Evolutionary conservation across 805 yeast species (phyloP).

Genomic region (Nakazawaea ishiwadae): DNA sequence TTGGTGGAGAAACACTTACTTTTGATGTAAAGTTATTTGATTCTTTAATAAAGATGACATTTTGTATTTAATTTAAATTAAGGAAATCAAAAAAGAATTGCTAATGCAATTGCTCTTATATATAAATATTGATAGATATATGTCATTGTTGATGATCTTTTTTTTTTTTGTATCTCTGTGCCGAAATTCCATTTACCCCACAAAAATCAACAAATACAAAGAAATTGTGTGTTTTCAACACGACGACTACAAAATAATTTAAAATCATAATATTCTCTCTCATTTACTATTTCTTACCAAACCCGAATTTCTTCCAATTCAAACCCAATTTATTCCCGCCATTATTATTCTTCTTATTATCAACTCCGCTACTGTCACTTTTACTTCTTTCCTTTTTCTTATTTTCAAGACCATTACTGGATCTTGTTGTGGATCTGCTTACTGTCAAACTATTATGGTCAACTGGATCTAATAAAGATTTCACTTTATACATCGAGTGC

Average conservation of each 20-base stretch:
- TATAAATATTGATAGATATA: no score
- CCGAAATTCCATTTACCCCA: not conserved
- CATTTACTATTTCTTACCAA: not conserved
- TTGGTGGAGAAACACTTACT: not conserved
- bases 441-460: no score
- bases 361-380: conserved; percentile 4
- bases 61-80: no score
- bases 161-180: not conserved
- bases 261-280: no score
- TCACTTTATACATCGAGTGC: conserved; percentile 17
- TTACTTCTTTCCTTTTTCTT: conserved; percentile 10
- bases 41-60: not conserved
- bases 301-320: conserved; percentile 10
- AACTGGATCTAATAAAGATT: conserved; percentile 19
- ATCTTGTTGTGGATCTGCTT: no score
- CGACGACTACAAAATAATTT: no score
- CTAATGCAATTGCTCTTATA: no score
- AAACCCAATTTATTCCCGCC: not conserved
- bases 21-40: not conserved
- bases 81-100: no score
- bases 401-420: not conserved
- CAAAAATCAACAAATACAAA: not conserved
- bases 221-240: not conserved
- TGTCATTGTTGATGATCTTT: not conserved
- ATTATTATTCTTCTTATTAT: not conserved